Evolutionary conservation across 176 grass and related monocot genomes (phyloP).

Genomic region (Leersia perrieri): DNA sequence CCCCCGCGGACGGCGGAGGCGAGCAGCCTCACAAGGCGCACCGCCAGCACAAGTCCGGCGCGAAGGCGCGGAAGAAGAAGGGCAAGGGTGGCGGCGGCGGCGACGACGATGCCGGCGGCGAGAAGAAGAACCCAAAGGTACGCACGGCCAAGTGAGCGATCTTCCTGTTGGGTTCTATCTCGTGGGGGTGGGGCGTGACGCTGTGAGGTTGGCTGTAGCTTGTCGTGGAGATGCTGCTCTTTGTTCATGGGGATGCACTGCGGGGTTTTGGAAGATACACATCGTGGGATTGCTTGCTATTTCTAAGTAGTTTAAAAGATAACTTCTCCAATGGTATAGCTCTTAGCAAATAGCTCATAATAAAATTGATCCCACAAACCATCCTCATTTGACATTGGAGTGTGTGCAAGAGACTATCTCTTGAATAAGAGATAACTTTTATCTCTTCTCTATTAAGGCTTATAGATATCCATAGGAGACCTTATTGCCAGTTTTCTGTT

Average conservation of each 20-base stretch:
- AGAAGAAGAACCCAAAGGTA: constrained; percentile 90
- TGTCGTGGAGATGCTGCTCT: not conserved
- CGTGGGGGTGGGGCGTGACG: not conserved
- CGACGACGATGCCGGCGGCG: constrained; percentile 36
- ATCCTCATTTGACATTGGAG: no score
- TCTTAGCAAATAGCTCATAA: no score
- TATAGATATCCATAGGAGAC: no score
- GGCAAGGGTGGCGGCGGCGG: constrained; percentile 43
- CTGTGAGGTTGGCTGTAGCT: not conserved
- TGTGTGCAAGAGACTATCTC: no score
- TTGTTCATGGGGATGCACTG: not conserved
- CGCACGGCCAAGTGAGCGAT: not conserved
- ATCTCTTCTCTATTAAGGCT: no score
- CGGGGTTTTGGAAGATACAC: not conserved
- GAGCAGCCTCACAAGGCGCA: constrained; percentile 84
- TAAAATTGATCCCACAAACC: no score
- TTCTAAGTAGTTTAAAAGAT: no score
- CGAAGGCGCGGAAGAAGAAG: constrained; percentile 67
- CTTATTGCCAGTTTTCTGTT: not conserved
- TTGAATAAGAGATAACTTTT: no score
- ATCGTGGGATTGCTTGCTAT: no score
- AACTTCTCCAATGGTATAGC: no score
- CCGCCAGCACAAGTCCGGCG: constrained; percentile 67
- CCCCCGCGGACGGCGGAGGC: constrained; percentile 27
- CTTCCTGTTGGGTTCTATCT: not conserved